Conservation (phyloP, 208 protist genomes). For the Trypanosoma congolense region DNA sequence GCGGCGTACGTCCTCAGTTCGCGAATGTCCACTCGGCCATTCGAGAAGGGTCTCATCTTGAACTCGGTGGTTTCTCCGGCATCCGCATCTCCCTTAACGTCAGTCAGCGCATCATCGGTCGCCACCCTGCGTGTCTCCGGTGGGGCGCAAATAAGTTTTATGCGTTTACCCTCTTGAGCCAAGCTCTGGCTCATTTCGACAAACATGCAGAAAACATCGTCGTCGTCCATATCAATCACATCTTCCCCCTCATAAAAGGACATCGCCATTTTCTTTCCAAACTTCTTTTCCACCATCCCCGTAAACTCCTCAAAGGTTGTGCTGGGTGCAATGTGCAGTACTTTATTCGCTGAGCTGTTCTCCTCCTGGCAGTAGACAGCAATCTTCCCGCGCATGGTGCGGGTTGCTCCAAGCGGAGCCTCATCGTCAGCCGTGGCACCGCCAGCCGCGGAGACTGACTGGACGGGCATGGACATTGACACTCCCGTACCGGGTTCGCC, state of each 20-base stretch:
- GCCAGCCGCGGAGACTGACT: not conserved
- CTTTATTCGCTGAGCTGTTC: conserved; percentile 43
- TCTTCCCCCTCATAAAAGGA: conserved; percentile 83
- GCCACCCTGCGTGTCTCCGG: conserved; percentile 22
- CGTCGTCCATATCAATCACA: conserved; percentile 78
- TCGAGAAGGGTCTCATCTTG: conserved; percentile 45
- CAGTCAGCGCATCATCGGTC: conserved; percentile 45
- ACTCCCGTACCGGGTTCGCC: conserved; percentile 22
- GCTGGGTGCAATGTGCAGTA: conserved; percentile 56
- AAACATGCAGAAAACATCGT: conserved; percentile 83
- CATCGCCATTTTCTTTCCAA: conserved; percentile 50
- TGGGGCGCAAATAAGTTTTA: conserved; percentile 68
- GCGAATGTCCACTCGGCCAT: conserved; percentile 52
- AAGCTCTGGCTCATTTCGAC: conserved; percentile 46
- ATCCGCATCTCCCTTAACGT: not conserved
- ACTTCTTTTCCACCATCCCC: conserved; percentile 76
- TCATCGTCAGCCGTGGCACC: conserved; percentile 29
- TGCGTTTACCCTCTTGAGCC: conserved; percentile 48
- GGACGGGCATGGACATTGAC: not conserved
- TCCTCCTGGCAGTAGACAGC: conserved; percentile 74
- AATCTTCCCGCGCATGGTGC: conserved; percentile 56
- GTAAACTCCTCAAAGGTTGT: conserved; percentile 75
- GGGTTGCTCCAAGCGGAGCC: conserved; percentile 16
- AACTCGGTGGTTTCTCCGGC: not conserved
- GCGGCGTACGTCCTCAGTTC: conserved; percentile 50